Base-by-base conservation (phyloP, 1,284 basidiomycete genomes). In the Abortiporus biennis region DNA sequence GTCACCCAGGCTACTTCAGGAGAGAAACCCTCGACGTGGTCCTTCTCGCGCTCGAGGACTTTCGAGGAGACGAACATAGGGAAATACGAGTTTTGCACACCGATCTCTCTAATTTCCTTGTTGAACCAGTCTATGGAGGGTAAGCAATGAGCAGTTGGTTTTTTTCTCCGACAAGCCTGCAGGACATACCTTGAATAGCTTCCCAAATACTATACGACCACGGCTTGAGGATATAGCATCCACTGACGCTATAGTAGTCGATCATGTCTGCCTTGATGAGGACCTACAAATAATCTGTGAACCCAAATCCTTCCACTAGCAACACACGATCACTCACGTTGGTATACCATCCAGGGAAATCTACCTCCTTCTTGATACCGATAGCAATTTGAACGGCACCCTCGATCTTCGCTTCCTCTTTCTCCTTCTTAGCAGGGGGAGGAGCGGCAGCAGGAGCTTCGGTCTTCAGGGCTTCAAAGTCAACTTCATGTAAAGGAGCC, bases 1-100 rank as follows among this genome's bases (percentile, higher is more conserved):
- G 96, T 99, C 42, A 99, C 96, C 96, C 95, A 99, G 20, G 95
- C 96, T 25, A 99, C 96, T 66, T 99, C 95, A 1, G 95, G 94
- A 48, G 95, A 96, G 65, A 99, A 99, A n/a, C 95, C 95, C 63
- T 98, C 96, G 50, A 99, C 93, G 65, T 99, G 95, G 57, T 99
- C 87, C 72, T 99, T 99, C 65, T 99, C 95, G 37, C 87, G 78
- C 66, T 99, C 94, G 42, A 99, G 78, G 27, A 96, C 91, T 47
- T 91, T 91, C 44, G 78, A 67, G 0, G 93, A 96, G 39, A 99
- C 91, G 57, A 99, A 98, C 92, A 99, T 97, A 12, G 95, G 96
- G 77, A 99, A 99, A 62, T 97, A 99, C 33, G 92, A 85, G 66
- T 99, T 98, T 62, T 96, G 89, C 23, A 99, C 94, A 35, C 87